Evolutionary conservation across 2,329 filamentous ascomycete species (phyloP), one percentile per base, ranked within the genome.

Genomic region (Myriosclerotinia duriaeana): DNA sequence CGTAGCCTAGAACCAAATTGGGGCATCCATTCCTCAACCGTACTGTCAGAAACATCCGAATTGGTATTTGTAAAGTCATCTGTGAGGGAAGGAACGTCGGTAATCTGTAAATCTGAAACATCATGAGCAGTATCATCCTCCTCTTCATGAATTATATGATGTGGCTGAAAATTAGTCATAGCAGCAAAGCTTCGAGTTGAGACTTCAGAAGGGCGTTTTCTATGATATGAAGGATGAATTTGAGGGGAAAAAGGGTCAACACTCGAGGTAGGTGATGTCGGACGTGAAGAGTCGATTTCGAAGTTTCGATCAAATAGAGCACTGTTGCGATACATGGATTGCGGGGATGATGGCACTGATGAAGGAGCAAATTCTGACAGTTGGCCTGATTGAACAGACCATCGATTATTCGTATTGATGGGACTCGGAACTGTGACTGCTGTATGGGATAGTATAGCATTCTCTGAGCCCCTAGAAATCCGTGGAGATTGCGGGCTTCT

Each of bases 201-300:
- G 50, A 81, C 77, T 66, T 85, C 84, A 0, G 88, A 88, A 0
- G 80, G 77, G 14, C 83, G 80, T 72, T 88, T 89, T 55, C 80
- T 80, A 70, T 87, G 84, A 71, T 87, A 84, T 26, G 71, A 75
- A 17, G 80, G 76, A 46, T 78, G 78, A 80, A 86, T 85, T 2
- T 81, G 81, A 1, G 84, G 86, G 53, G 89, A 90, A 73, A 86
- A 80, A 2, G 92, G 90, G 82, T 83, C 85, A 17, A 89, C 80
- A 64, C 88, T 89, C 1, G 92, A 96, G 20, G 90, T 88, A 0
- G 95, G 94, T 48, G 93, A 97, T 0, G 87, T 89, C 0, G 93
- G 91, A 58, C 88, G 84, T 14, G 91, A 93, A 3, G 85, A 88
- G 62, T 91, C 89, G 82, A 80, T 7, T 77, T 80, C 55, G 79